Percentiles rank a stretch among this genome's conserved stretches.
phyloP scores from a whole-genome alignment of 768 basidiomycete species.

The Infundibulicybe gibba region DNA sequence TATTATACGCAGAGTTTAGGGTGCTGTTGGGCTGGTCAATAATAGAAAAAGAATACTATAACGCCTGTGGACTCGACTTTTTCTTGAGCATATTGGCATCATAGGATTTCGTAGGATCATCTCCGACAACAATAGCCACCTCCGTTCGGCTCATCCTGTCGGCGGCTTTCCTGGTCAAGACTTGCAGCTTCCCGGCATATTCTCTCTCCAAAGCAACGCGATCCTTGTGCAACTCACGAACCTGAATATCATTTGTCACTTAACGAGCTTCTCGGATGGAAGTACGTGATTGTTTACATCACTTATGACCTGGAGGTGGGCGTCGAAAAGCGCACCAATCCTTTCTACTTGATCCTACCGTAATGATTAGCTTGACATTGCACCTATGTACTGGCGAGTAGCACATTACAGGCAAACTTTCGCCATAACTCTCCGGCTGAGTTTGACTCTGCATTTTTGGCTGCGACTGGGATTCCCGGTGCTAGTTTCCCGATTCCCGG shows the following conservation, averaged over 20 bases:
- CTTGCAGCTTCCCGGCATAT: constrained; percentile 69
- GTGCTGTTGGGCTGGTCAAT: constrained; percentile 34
- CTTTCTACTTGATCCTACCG: constrained; percentile 71
- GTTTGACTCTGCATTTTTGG: too few species aligned
- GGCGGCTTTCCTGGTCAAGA: constrained; percentile 58
- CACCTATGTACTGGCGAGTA: too few species aligned
- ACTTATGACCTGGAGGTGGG: constrained; percentile 58
- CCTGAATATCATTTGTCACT: constrained; percentile 31
- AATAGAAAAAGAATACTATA: too few species aligned
- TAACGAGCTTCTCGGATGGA: neutral
- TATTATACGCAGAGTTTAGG: constrained; percentile 64
- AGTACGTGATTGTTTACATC: constrained; percentile 46
- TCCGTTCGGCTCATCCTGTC: constrained; percentile 70
- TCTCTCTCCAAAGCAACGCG: constrained; percentile 71
- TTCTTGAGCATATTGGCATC: constrained; percentile 46
- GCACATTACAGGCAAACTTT: constrained; percentile 47
- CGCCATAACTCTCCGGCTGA: constrained; percentile 38
- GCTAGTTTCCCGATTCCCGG: too few species aligned
- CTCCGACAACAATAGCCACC: constrained; percentile 54
- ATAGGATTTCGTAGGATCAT: constrained; percentile 62
- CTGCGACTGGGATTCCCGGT: too few species aligned
- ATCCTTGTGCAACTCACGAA: constrained; percentile 69
- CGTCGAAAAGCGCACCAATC: constrained; percentile 53
- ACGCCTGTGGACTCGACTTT: constrained; percentile 38
- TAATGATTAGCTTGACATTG: constrained; percentile 3